Conservation (phyloP, 768 basidiomycete species). For the Tylopilus vinaceipallidus region DNA sequence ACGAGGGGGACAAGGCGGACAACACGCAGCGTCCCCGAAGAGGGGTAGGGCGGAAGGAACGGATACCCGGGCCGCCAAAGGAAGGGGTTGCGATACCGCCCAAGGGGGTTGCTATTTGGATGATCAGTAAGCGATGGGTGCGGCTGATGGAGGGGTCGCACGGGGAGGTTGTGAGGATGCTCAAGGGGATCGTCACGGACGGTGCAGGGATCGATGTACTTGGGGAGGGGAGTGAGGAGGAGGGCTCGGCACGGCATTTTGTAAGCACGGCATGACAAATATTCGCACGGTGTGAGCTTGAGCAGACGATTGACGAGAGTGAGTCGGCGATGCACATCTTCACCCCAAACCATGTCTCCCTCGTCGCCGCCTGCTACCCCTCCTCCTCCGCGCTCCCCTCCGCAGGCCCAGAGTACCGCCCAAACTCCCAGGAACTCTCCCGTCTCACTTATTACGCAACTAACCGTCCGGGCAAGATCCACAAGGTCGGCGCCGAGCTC, state of each 20-base stretch:
- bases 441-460: slow-evolving; percentile 84
- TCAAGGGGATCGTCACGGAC: slow-evolving; percentile 47
- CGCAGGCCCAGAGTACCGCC: slow-evolving; percentile 73
- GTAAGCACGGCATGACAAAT: slow-evolving; percentile 21
- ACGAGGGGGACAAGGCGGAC: slow-evolving; percentile 52
- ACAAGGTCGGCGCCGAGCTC: slow-evolving; percentile 72
- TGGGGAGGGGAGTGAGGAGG: slow-evolving; percentile 53
- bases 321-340: slow-evolving; percentile 66
- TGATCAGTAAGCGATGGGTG: slow-evolving; percentile 72
- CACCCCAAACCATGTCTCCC: slow-evolving; percentile 79
- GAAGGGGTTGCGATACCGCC: slow-evolving; percentile 61
- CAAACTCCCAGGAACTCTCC: slow-evolving; percentile 83
- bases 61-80: slow-evolving; percentile 53
- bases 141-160: slow-evolving; percentile 38
- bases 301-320: neutral
- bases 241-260: neutral
- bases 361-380: slow-evolving; percentile 86
- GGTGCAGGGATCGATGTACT: slow-evolving; percentile 47
- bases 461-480: slow-evolving; percentile 77
- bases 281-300: slow-evolving; percentile 19
- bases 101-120: slow-evolving; percentile 64
- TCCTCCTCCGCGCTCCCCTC: slow-evolving; percentile 70
- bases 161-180: slow-evolving; percentile 44
- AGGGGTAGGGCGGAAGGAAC: slow-evolving; percentile 54
- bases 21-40: slow-evolving; percentile 51